Evolutionary conservation across 805 yeast genomes (phyloP), one percentile per base, ranked within the genome.

Genomic region (Hanseniaspora lindneri): DNA sequence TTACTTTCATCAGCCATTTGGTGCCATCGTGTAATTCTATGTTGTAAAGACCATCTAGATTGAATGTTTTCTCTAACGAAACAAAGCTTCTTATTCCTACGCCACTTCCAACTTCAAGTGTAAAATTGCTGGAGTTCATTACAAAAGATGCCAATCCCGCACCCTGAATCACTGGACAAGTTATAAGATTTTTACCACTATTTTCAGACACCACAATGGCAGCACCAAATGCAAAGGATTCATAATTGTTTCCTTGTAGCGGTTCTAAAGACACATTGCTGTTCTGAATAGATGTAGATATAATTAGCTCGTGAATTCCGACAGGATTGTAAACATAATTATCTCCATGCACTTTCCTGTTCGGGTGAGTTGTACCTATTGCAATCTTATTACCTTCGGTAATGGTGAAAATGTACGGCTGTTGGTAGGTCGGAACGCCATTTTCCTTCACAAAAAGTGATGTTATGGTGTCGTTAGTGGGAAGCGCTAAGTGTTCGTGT

Each of bases 301-400:
- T 5, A 6, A 33, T 20, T 16, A 37, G 25, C 7, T 20, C 24
- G 19, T 44, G 24, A 4, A 44, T 24, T 5, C 39, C 49, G 3
- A 44, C 49, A 4, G 49, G 49, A 19, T 44, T 44, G 29, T 39
- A 44, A 6, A 27, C 39, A 19, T 44, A 44, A 16, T 44, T 33
- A 10, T 44, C 49, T n/a, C 49, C 49, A 7, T 34, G 10, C 3
- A 44, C 49, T 30, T 32, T 44, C 23, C n/a, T 41, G 4, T 30
- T 3, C 2, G 27, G 24, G 11, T 41, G 17, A 10, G 36, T 41
- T 29, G 35, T 14, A 4, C 68, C 61, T 14, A 75, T 78, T 17
- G 64, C 64, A 52, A 77, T 62, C 39, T 68, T 62, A 54, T 65
- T 62, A 8, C 68, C 59, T 43, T 66, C 67, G 17, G 53, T 30